A percentile compares a stretch with the other conserved stretches of the same genome.
Evolutionary conservation across 441 rosid species (phyloP).

Genomic region (Pelargonium cotyledonis): DNA sequence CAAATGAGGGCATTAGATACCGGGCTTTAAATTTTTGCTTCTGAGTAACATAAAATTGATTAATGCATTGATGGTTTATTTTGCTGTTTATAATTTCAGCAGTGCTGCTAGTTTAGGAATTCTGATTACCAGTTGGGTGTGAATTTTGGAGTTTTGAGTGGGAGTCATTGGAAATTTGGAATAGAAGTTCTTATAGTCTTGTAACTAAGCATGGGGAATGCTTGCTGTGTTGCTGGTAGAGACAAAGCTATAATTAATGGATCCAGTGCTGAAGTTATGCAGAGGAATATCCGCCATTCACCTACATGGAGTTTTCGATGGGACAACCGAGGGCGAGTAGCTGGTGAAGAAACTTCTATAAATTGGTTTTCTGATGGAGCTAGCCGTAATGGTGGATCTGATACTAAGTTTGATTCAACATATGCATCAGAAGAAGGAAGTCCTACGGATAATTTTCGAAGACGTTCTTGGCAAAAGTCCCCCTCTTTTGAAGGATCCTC

Average conservation of each 20-base stretch:
- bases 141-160: slow-evolving; percentile 26
- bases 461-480: slow-evolving; percentile 58
- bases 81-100: slow-evolving; percentile 20
- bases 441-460: slow-evolving; percentile 48
- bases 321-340: slow-evolving; percentile 95
- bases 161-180: slow-evolving; percentile 13
- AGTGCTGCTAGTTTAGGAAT: background rate
- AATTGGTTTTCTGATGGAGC: slow-evolving; percentile 68
- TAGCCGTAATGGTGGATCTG: slow-evolving; percentile 48
- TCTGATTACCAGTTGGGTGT: slow-evolving; percentile 7
- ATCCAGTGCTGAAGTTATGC: slow-evolving; percentile 54
- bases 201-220: slow-evolving; percentile 66
- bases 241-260: slow-evolving; percentile 69
- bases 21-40: too few relatives aligned
- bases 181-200: slow-evolving; percentile 18
- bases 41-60: background rate
- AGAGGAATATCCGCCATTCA: slow-evolving; percentile 62
- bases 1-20: too few relatives aligned
- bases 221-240: slow-evolving; percentile 89
- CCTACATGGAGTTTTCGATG: slow-evolving; percentile 93
- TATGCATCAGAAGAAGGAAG: slow-evolving; percentile 59
- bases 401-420: slow-evolving; percentile 50
- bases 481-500: slow-evolving; percentile 49
- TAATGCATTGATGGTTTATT: background rate
- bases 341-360: slow-evolving; percentile 83